phyloP scores from a whole-genome alignment of 495 filamentous ascomycete species.

The Penicillium steckii region DNA sequence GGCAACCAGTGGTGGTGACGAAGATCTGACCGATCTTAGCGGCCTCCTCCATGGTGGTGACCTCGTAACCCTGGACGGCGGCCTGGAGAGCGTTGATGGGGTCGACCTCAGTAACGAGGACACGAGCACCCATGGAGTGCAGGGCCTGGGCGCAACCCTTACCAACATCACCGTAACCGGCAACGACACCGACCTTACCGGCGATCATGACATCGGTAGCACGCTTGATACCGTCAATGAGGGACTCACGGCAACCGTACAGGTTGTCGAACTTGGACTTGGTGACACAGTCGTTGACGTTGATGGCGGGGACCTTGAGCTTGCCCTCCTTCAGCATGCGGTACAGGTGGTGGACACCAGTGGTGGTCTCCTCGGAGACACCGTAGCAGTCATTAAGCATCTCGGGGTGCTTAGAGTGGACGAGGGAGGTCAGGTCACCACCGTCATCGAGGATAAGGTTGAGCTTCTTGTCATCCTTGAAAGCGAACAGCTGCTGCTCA shows the following conservation, averaged over 20 bases:
- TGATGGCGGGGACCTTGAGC: constrained; percentile 94
- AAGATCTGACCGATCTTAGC: constrained; percentile 90
- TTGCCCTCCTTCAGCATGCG: constrained; percentile 89
- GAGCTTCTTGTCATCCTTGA: constrained; percentile 94
- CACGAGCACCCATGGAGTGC: constrained; percentile 93
- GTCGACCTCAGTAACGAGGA: constrained; percentile 95
- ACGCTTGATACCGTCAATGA: constrained; percentile 99
- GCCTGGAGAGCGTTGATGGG: constrained; percentile 99
- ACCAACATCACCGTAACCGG: constrained; percentile 98
- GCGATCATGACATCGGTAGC: constrained; percentile 99
- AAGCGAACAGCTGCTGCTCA: constrained; percentile 94
- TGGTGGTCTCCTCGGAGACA: constrained; percentile 99
- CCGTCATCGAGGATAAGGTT: constrained; percentile 99
- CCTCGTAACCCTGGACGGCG: constrained; percentile 94
- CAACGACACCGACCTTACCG: constrained; percentile 95
- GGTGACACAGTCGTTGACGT: constrained; percentile 98
- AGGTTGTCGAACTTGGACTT: constrained; percentile 99
- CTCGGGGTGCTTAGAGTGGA: constrained; percentile 97
- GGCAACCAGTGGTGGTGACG: constrained; percentile 98
- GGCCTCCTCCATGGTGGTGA: constrained; percentile 97
- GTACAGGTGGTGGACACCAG: constrained; percentile 99
- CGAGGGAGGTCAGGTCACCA: constrained; percentile 93
- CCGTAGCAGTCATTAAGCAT: constrained; percentile 97
- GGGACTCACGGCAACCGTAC: constrained; percentile 98
- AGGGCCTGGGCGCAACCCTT: constrained; percentile 98